Evolutionary conservation across 2,329 filamentous ascomycete species (phyloP), one percentile per base, ranked within the genome.

Genomic region (Phialophora verrucosa): DNA sequence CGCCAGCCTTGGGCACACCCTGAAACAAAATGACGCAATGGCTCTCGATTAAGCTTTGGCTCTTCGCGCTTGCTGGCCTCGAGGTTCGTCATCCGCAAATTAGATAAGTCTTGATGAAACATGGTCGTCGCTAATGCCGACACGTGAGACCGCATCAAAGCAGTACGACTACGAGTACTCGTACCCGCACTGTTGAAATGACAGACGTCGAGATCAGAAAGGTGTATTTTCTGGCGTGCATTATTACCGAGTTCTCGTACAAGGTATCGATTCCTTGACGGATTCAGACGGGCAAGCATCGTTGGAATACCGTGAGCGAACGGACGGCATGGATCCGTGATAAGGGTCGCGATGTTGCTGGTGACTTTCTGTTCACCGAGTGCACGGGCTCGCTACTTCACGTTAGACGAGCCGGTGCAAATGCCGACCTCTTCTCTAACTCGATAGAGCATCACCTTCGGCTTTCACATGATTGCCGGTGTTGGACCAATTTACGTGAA

Each of bases 11-110:
- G 57, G 57, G 14, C 27, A 17, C 12, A 17, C 17, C 55, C 35
- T 58, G 35, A 58, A 49, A 47, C 20, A n/a, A 47, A 53, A 61
- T 61, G 59, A 61, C 59, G 59, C 25, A 42, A 31, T 55, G 31
- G 47, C 12, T 11, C 10, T n/a, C 20, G 20, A 44, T 61, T 47
- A 53, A 61, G 51, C 59, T 38, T 14, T 27, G 17, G 31, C 23
- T 27, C 47, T 32, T 32, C 2, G 17, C 58, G 44, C 58, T 29
- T 60, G 27, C 32, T 59, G 25, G 44, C 42, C 57, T 8, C 23
- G 8, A 53, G 29, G 29, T 44, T 51, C 59, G 31, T 53, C 32
- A 53, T 47, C 44, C 47, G n/a, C 59, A 61, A 61, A 61, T 61
- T 61, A 61, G 53, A 53, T 23, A 27, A 1, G 7, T 23, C 49